These are phyloP conservation scores for Mariannaea sp. DNA, from an alignment of 2,329 filamentous ascomycete genomes.

Conservation along the genomic window DNA sequence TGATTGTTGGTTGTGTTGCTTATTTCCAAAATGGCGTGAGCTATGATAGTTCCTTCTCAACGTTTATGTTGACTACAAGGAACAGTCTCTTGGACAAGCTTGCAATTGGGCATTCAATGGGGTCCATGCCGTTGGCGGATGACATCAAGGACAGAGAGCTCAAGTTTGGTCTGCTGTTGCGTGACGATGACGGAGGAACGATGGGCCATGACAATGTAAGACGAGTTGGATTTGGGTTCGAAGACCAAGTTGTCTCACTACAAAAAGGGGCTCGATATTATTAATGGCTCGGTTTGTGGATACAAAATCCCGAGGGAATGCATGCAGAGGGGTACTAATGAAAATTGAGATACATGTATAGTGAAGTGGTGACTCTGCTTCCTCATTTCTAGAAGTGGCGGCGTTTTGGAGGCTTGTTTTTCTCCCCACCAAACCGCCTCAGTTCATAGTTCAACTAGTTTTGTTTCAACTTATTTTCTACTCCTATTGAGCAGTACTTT, in stretches of 20 bases:
- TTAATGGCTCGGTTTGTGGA: too few species aligned
- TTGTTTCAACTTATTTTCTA: too few species aligned
- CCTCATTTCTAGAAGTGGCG: too few species aligned
- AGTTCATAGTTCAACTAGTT: too few species aligned
- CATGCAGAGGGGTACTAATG: too few species aligned
- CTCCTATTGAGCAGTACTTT: too few species aligned
- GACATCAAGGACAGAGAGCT: background rate
- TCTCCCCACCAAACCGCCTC: too few species aligned
- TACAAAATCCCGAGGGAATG: too few species aligned
- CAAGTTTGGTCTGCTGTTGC: background rate
- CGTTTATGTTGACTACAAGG: background rate
- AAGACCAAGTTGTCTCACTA: background rate
- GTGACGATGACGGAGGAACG: background rate
- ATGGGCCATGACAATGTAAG: background rate
- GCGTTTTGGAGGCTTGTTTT: too few species aligned
- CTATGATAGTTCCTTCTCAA: constrained; percentile 3
- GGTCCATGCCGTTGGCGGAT: background rate
- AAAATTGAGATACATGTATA: too few species aligned
- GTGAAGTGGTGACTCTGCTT: too few species aligned
- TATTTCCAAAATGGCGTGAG: background rate
- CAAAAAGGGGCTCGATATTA: background rate
- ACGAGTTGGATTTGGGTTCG: background rate
- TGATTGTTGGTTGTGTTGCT: background rate
- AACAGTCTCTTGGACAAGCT: background rate
- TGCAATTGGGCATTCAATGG: background rate